Base-by-base conservation (phyloP, 2,329 filamentous ascomycete species). In the Cladophialophora chaetospira region DNA sequence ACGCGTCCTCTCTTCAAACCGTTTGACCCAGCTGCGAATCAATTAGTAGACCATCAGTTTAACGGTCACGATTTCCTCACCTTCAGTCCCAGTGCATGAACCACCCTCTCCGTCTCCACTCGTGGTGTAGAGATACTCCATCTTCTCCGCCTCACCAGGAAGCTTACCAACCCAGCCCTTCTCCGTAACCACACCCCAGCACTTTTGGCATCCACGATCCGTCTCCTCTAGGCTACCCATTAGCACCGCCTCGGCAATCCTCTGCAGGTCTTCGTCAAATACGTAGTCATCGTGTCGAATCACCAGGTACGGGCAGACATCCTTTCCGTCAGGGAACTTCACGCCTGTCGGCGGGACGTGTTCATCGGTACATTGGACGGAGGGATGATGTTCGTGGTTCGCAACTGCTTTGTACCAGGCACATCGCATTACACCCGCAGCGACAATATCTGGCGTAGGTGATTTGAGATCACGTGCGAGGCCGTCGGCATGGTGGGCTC, bases 221-320 rank as follows among this genome's bases (percentile, higher is more conserved):
- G 10, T 21, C 9, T 44, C 10, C 8, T 19, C 13, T n/a, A 49
- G 11, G 5, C 44, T 17, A 5, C 35, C 44, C 10, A 47, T 8
- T n/a, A 48, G 28, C 23, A 55, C 53, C 6, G 53, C 53, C 10
- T 50, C 36, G 2, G 35, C 28, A 3, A 40, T 21, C 6, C 9
- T n/a, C 9, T 46, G 17, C 13, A 15, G 8, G 13, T 21, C 17
- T 21, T 21, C 44, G 3, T 19, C 23, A 10, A 42, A 9, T n/a
- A 17, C 19, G 13, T 9, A n/a, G 26, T 13, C 10, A n/a, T 51
- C 43, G 13, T 57, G 55, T 3, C 49, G 43, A 13, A 57, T 25
- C n/a, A 53, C 44, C 19, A 53, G 21, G 15, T 53, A 57, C 3
- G 55, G 55, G 49, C 55, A 55, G n/a, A 55, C 13, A 25, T 19